Percentiles rank a stretch among this genome's conserved stretches.
Conservation (phyloP, 768 basidiomycete species). For the Tylopilus vinaceipallidus region DNA sequence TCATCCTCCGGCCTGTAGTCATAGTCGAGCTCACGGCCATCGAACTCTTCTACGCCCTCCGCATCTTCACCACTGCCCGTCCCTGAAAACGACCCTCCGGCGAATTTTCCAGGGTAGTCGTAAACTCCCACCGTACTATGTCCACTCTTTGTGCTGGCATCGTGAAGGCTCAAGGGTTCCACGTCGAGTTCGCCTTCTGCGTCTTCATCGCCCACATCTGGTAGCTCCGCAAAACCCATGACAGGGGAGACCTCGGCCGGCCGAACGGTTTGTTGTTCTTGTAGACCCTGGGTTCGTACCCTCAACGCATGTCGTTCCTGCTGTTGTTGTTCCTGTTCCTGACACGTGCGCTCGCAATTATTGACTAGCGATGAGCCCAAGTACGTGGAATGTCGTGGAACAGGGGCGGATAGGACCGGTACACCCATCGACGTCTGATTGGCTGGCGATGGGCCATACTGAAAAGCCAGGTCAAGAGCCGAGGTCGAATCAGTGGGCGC, state of each 20-base stretch:
- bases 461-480: slow-evolving; percentile 26
- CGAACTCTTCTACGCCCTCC: slow-evolving; percentile 25
- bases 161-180: slow-evolving; percentile 28
- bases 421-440: slow-evolving; percentile 21
- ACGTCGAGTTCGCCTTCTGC: slow-evolving; percentile 35
- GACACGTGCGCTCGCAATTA: slow-evolving; percentile 37
- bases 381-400: slow-evolving; percentile 34
- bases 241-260: slow-evolving; percentile 34
- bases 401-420: slow-evolving; percentile 30
- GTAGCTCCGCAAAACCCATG: slow-evolving; percentile 29
- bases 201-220: slow-evolving; percentile 33
- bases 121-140: slow-evolving; percentile 29
- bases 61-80: slow-evolving; percentile 25
- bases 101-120: slow-evolving; percentile 20
- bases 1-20: slow-evolving; percentile 32
- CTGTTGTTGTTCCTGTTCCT: slow-evolving; percentile 38
- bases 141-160: slow-evolving; percentile 16
- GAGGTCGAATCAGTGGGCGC: slow-evolving; percentile 20
- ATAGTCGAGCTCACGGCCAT: slow-evolving; percentile 25
- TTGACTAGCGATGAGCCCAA: slow-evolving; percentile 30
- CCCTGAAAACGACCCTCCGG: slow-evolving; percentile 25
- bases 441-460: slow-evolving; percentile 19
- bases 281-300: slow-evolving; percentile 32
- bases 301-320: slow-evolving; percentile 30
- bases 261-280: slow-evolving; percentile 32